phyloP scores from a whole-genome alignment of 2,329 filamentous ascomycete species.

The Sordariomycetes sp. region DNA sequence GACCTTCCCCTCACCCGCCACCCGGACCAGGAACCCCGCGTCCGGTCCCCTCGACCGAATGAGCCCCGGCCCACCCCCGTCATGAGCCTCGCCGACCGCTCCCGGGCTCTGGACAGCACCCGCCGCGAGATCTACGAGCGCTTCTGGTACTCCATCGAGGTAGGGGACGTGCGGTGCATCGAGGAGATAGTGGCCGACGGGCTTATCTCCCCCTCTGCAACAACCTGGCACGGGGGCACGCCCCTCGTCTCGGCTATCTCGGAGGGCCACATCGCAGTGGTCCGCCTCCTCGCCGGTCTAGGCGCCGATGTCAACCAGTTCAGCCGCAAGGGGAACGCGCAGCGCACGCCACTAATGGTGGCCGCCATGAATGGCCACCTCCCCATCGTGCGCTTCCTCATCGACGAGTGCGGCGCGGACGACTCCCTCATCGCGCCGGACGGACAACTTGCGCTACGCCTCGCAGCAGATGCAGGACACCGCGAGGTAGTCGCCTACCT shows the following conservation, averaged over 20 bases:
- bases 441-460: constrained; percentile 28
- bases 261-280: constrained; percentile 15
- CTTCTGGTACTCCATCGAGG: constrained; percentile 16
- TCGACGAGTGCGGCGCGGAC: constrained; percentile 24
- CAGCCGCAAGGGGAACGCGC: constrained; percentile 5
- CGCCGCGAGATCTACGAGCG: constrained; percentile 11
- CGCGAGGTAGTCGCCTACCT: constrained; percentile 28
- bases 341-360: constrained; percentile 28
- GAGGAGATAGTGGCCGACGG: constrained; percentile 16
- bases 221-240: constrained; percentile 14
- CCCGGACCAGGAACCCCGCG: background rate
- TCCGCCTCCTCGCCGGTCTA: constrained; percentile 18
- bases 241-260: constrained; percentile 22
- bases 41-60: background rate
- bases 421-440: constrained; percentile 29
- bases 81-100: background rate
- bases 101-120: background rate
- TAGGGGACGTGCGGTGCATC: constrained; percentile 14
- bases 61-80: background rate
- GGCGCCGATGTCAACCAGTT: constrained; percentile 18
- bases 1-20: background rate
- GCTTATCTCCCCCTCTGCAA: constrained; percentile 23
- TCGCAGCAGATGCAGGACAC: constrained; percentile 26
- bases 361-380: constrained; percentile 26
- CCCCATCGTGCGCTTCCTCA: constrained; percentile 24